Percentiles rank a stretch among this genome's conserved stretches.
phyloP scores from a whole-genome alignment of 1,284 basidiomycete species.

The Rhodotorula glutinis region DNA sequence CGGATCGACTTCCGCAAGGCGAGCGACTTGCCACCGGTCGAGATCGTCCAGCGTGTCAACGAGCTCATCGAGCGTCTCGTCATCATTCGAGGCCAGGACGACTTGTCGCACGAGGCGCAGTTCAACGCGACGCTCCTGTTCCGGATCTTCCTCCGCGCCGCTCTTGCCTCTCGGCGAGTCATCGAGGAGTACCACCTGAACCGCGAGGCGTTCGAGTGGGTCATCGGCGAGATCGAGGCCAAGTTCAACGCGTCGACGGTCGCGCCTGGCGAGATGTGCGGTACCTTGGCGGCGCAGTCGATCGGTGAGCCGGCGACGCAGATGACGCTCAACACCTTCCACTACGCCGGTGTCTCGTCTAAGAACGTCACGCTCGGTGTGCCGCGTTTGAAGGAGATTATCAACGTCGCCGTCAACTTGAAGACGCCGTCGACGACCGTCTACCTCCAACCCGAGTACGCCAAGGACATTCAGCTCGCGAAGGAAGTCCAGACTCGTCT shows the following conservation, averaged over 20 bases:
- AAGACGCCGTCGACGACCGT: constrained; percentile 95
- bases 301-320: constrained; percentile 99
- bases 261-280: constrained; percentile 98
- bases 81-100: constrained; percentile 77
- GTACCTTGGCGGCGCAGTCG: constrained; percentile 93
- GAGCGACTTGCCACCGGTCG: constrained; percentile 82
- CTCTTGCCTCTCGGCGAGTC: constrained; percentile 76
- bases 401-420: constrained; percentile 98
- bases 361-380: constrained; percentile 99
- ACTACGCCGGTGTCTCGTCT: constrained; percentile 96
- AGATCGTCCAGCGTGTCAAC: constrained; percentile 76
- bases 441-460: constrained; percentile 73
- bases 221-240: constrained; percentile 90
- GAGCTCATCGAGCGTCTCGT: constrained; percentile 69
- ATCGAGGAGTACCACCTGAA: constrained; percentile 83
- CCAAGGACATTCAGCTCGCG: constrained; percentile 62
- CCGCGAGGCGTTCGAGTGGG: constrained; percentile 93
- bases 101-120: constrained; percentile 75
- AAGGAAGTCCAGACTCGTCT: constrained; percentile 90
- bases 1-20: constrained; percentile 91
- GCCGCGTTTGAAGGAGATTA: constrained; percentile 95
- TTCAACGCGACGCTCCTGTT: constrained; percentile 87
- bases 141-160: constrained; percentile 86
- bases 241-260: constrained; percentile 89
- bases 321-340: constrained; percentile 97